Evolutionary conservation across 257 asterid genomes (phyloP).

Genomic region (Knoxia roxburghii): DNA sequence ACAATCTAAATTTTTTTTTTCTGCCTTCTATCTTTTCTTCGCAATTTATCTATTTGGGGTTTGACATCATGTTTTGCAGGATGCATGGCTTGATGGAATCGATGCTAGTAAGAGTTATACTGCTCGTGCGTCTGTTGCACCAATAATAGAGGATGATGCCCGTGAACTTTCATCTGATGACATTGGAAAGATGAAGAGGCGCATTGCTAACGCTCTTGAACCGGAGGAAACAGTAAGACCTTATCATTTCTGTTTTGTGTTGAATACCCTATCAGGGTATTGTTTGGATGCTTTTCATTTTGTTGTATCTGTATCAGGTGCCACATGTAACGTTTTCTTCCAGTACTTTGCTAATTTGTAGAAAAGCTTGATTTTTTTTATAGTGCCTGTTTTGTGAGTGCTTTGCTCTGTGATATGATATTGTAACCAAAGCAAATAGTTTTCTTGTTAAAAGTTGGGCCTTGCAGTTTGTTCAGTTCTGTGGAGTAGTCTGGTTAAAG

Average conservation of each 20-base stretch:
- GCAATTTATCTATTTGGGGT: neutral
- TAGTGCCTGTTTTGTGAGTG: neutral
- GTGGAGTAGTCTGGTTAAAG: neutral
- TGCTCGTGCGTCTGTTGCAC: constrained; percentile 28
- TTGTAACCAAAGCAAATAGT: neutral
- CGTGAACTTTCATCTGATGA: constrained; percentile 66
- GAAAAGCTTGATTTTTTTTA: neutral
- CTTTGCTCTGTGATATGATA: neutral
- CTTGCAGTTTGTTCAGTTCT: neutral
- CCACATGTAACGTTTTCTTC: neutral
- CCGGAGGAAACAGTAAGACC: constrained; percentile 80
- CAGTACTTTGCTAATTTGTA: neutral
- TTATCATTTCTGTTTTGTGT: constrained; percentile 9
- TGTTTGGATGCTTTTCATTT: neutral
- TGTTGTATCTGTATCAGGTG: neutral
- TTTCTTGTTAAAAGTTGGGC: neutral
- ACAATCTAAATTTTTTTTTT: constrained; percentile 20
- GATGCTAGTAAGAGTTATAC: constrained; percentile 40
- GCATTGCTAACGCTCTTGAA: constrained; percentile 80
- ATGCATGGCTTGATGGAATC: constrained; percentile 96
- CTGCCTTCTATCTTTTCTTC: neutral
- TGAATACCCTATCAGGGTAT: neutral
- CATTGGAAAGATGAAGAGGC: constrained; percentile 78
- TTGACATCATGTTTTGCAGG: constrained; percentile 39
- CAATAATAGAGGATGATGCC: constrained; percentile 39